phyloP scores from a whole-genome alignment of 768 basidiomycete genomes.

The Auricularia auricula-judae region DNA sequence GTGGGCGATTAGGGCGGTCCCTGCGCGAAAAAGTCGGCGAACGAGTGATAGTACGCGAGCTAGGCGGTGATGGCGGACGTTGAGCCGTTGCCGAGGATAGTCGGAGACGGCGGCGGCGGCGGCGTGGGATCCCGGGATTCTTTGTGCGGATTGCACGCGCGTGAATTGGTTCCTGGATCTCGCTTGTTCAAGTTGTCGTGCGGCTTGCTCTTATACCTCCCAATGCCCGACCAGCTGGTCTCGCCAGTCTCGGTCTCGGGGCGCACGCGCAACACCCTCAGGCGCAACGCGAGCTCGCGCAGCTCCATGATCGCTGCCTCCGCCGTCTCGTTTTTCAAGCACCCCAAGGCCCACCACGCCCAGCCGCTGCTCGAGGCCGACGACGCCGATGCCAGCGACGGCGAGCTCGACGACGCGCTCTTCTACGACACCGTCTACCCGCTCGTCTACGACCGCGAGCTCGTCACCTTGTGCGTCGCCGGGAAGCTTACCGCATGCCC shows the following conservation, averaged over 20 bases:
- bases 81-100: too few species aligned
- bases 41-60: not conserved
- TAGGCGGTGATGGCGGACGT: too few species aligned
- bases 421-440: conserved; percentile 1
- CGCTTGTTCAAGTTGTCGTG: too few species aligned
- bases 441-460: not conserved
- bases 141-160: not conserved
- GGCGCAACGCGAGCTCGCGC: not conserved
- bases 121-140: not conserved
- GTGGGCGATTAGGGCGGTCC: too few species aligned
- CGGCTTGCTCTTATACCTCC: not conserved
- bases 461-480: not conserved
- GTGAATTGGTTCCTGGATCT: not conserved
- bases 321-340: conserved; percentile 1
- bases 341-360: not conserved
- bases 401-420: not conserved
- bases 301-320: not conserved
- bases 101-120: too few species aligned
- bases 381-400: not conserved
- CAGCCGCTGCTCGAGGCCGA: not conserved
- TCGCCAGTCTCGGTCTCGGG: not conserved
- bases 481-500: not conserved
- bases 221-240: not conserved
- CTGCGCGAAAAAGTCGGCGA: not conserved
- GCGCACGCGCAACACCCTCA: not conserved